phyloP scores from a whole-genome alignment of 192 early-diverging fungal species.

The Coemansia nantahalensis region DNA sequence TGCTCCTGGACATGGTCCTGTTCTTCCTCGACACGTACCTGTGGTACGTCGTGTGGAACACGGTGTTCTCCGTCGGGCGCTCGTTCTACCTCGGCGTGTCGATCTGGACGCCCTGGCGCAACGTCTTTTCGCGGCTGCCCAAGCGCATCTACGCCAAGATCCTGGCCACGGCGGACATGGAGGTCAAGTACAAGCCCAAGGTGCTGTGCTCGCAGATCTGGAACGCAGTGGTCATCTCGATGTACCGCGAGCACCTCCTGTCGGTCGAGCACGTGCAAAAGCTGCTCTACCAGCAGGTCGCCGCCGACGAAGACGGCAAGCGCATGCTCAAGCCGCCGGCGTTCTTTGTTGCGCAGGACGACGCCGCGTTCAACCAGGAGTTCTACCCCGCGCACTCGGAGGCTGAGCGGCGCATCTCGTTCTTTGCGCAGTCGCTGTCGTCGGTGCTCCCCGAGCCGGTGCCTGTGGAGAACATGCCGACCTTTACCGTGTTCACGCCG shows the following conservation, averaged over 20 bases:
- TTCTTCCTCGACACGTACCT: slow-evolving; percentile 86
- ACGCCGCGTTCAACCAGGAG: slow-evolving; percentile 66
- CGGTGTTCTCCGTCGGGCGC: slow-evolving; percentile 71
- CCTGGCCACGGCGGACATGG: slow-evolving; percentile 67
- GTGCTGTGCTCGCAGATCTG: slow-evolving; percentile 77
- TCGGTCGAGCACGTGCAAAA: slow-evolving; percentile 72
- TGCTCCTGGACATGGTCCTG: slow-evolving; percentile 68
- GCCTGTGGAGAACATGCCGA: slow-evolving; percentile 80
- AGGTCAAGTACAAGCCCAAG: slow-evolving; percentile 77
- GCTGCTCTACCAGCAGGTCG: slow-evolving; percentile 72
- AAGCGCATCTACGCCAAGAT: slow-evolving; percentile 79
- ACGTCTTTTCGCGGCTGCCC: slow-evolving; percentile 73
- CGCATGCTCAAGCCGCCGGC: slow-evolving; percentile 67
- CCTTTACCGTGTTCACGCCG: slow-evolving; percentile 80
- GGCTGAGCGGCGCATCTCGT: slow-evolving; percentile 78
- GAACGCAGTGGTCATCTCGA: slow-evolving; percentile 81
- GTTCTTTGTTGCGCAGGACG: slow-evolving; percentile 77
- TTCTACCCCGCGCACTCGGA: slow-evolving; percentile 73
- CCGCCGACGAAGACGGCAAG: slow-evolving; percentile 63
- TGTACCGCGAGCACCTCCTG: slow-evolving; percentile 79
- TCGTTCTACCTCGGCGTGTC: slow-evolving; percentile 78
- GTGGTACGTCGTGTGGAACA: slow-evolving; percentile 87
- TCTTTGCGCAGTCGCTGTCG: slow-evolving; percentile 84
- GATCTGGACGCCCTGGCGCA: slow-evolving; percentile 80
- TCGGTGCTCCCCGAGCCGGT: slow-evolving; percentile 76